Evolutionary conservation across 2,329 filamentous ascomycete genomes (phyloP).

Genomic region (Allantophomopsis lycopodina): DNA sequence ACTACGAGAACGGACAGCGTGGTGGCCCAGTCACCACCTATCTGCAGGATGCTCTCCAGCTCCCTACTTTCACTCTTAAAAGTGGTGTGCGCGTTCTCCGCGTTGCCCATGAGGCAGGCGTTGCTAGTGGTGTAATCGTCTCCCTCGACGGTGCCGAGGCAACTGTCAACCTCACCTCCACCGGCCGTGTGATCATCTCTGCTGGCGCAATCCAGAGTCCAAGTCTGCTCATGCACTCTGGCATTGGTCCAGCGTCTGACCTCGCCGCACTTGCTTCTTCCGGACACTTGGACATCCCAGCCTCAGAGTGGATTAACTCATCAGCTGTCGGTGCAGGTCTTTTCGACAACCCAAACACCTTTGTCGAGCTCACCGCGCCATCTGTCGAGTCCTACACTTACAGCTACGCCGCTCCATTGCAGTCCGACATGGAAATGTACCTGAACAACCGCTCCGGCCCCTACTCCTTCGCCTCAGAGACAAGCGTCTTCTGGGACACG

Average conservation of each 20-base stretch:
- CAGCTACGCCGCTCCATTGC: slow-evolving; percentile 27
- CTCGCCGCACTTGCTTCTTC: slow-evolving; percentile 12
- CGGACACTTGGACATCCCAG: too few species aligned
- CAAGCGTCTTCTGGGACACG: slow-evolving; percentile 36
- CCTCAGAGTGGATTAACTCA: slow-evolving; percentile 30
- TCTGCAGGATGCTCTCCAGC: slow-evolving; percentile 28
- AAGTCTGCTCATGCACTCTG: slow-evolving; percentile 19
- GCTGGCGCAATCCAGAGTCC: slow-evolving; percentile 13
- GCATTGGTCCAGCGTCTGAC: slow-evolving; percentile 12
- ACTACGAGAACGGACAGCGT: slow-evolving; percentile 33
- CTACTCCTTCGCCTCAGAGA: slow-evolving; percentile 37
- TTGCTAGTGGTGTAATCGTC: slow-evolving; percentile 27
- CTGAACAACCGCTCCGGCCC: slow-evolving; percentile 32
- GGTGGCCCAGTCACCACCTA: slow-evolving; percentile 34
- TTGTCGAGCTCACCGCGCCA: slow-evolving; percentile 30
- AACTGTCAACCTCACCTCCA: slow-evolving; percentile 6
- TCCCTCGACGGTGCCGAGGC: slow-evolving; percentile 16
- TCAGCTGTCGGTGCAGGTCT: slow-evolving; percentile 32
- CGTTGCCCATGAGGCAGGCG: slow-evolving; percentile 24
- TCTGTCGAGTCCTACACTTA: slow-evolving; percentile 31
- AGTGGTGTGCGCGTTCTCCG: slow-evolving; percentile 27
- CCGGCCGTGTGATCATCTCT: slow-evolving; percentile 14
- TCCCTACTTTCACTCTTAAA: slow-evolving; percentile 28
- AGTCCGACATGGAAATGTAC: slow-evolving; percentile 30
- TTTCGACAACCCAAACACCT: slow-evolving; percentile 42